Percentiles rank a stretch among this genome's conserved stretches.
Conservation (phyloP, 345 rosid genomes). For the Rhizophora mangle region DNA sequence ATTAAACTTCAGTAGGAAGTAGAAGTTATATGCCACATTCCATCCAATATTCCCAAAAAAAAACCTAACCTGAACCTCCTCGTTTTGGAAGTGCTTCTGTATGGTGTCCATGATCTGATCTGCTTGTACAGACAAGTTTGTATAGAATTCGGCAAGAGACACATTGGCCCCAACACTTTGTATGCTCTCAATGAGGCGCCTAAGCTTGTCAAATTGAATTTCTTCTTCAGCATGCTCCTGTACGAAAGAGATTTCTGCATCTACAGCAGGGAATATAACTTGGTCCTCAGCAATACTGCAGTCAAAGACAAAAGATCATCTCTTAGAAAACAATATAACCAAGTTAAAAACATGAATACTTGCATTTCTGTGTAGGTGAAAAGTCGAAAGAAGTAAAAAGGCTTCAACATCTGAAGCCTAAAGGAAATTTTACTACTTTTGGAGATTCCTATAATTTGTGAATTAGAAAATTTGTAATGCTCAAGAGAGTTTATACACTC, state of each 20-base stretch:
- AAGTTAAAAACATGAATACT: conserved; percentile 10
- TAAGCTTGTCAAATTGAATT: conserved; percentile 50
- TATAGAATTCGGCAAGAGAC: conserved; percentile 44
- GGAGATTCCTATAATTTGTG: background rate
- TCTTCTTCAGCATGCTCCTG: conserved; percentile 63
- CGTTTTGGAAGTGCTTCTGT: conserved; percentile 53
- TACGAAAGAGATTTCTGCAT: conserved; percentile 48
- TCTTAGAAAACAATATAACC: background rate
- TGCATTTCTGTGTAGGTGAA: background rate
- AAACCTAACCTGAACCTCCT: conserved; percentile 51
- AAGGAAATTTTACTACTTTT: background rate
- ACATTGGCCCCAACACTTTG: conserved; percentile 48
- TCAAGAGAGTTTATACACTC: background rate
- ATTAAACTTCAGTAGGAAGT: conserved; percentile 3
- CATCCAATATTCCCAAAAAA: conserved; percentile 1
- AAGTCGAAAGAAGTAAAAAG: background rate
- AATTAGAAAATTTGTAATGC: background rate
- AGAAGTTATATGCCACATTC: conserved; percentile 5
- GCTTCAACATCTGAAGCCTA: background rate
- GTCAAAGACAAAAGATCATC: conserved; percentile 12
- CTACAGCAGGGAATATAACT: conserved; percentile 66
- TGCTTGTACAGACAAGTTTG: conserved; percentile 48
- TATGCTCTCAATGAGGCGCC: conserved; percentile 47
- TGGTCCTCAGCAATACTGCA: conserved; percentile 66
- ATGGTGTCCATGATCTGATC: conserved; percentile 52